A percentile compares a stretch with the other conserved stretches of the same genome.
Evolutionary conservation across 352 stramenopile species (phyloP).

Genomic region (Pythium scleroteichum): DNA sequence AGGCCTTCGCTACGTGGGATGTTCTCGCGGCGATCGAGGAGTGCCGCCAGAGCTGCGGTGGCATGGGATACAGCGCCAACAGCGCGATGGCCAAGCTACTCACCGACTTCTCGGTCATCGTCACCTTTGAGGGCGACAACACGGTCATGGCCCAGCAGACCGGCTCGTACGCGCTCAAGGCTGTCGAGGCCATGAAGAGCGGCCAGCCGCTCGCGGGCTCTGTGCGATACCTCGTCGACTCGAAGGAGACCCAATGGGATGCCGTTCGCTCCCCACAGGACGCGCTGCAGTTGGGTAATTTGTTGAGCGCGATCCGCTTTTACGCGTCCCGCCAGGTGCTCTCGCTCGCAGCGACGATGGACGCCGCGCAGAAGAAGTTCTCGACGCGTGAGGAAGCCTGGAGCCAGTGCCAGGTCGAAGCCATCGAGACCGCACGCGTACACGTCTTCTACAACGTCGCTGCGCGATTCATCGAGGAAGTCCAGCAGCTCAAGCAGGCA

Average conservation of each 20-base stretch:
- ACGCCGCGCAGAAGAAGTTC: slow-evolving; percentile 11
- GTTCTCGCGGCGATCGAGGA: slow-evolving; percentile 91
- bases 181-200: slow-evolving; percentile 53
- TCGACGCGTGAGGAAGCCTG: slow-evolving; percentile 35
- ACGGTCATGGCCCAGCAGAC: slow-evolving; percentile 96
- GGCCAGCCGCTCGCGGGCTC: slow-evolving; percentile 57
- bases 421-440: slow-evolving; percentile 67
- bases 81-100: slow-evolving; percentile 91
- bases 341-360: slow-evolving; percentile 39
- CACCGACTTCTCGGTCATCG: slow-evolving; percentile 94
- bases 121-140: slow-evolving; percentile 97
- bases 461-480: slow-evolving; percentile 50
- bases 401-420: slow-evolving; percentile 76
- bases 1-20: slow-evolving; percentile 92
- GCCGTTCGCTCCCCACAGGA: slow-evolving; percentile 29
- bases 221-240: slow-evolving; percentile 52
- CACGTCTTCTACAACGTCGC: slow-evolving; percentile 82
- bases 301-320: slow-evolving; percentile 49
- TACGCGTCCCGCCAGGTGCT: slow-evolving; percentile 58
- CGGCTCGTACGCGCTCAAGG: slow-evolving; percentile 64
- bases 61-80: slow-evolving; percentile 92
- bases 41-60: slow-evolving; percentile 94
- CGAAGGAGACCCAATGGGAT: slow-evolving; percentile 37
- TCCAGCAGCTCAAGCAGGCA: slow-evolving; percentile 44
- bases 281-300: slow-evolving; percentile 33